Evolutionary conservation across 306 rosid species (phyloP), one percentile per base, ranked within the genome.

Genomic region (Quercus bicolor): DNA sequence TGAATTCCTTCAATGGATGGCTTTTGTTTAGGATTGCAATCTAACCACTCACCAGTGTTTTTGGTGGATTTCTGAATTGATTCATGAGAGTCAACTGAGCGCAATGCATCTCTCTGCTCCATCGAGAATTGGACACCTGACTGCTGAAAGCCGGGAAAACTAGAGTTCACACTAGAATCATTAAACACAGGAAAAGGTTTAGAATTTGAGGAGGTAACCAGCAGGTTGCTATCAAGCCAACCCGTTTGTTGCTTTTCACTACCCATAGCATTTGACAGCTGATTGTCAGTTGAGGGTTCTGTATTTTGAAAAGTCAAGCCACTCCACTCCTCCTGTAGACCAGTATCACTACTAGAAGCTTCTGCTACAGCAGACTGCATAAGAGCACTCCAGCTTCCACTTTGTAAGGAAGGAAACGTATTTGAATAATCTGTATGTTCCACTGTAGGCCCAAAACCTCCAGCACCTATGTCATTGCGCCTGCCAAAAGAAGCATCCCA

Each of bases 281-380:
- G 91, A 71, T 88, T 88, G 61, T 82, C 87, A 77, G 86, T 74
- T 28, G 91, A 88, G 62, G 79, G 75, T 54, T 88, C 91, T 2
- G 86, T 85, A 74, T 88, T 88, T 76, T 88, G 89, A 81, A 85
- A 85, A n/a, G 89, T 83, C 75, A 88, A 77, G 59, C 91, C 91
- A 85, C 91, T 88, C 91, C 91, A 88, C 82, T 88, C 91, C 68
- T 88, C 91, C 64, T 85, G 91, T 34, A 79, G 70, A 70, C 88
- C 89, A 10, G 91, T 85, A 79, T 88, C 91, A 77, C 86, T 88
- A 79, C 91, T 88, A 64, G 89, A 88, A 83, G 90, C 90, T 83
- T 88, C 91, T 51, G 87, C 91, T 51, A 88, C 91, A 79, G 91
- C 91, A 56, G 89, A 88, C 81, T 85, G 91, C 91, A 88, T 88